Evolutionary conservation across 1,284 basidiomycete species (phyloP).

Genomic region (Chalciporus piperatoides): DNA sequence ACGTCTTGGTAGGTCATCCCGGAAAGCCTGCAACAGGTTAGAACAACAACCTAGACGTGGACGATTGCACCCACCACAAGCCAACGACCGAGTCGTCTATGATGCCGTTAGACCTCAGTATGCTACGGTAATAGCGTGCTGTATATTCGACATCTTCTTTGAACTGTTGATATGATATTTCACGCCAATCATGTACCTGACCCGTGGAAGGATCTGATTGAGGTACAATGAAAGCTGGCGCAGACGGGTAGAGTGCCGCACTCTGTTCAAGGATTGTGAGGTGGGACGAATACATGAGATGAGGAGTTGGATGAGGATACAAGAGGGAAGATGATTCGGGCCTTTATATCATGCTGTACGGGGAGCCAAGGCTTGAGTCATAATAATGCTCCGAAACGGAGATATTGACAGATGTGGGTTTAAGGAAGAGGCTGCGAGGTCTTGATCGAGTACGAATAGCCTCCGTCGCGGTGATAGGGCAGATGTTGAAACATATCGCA

Average conservation of each 20-base stretch:
- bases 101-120: constrained; percentile 43
- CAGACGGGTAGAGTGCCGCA: constrained; percentile 41
- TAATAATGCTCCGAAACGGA: constrained; percentile 28
- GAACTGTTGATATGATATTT: constrained; percentile 53
- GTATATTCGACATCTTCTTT: constrained; percentile 49
- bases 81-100: constrained; percentile 56
- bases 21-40: constrained; percentile 47
- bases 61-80: constrained; percentile 49
- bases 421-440: constrained; percentile 29
- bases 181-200: constrained; percentile 42
- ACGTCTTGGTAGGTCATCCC: constrained; percentile 66
- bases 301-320: constrained; percentile 7
- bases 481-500: constrained; percentile 35
- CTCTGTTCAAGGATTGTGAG: constrained; percentile 49
- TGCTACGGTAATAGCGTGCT: constrained; percentile 52
- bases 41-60: constrained; percentile 5
- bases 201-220: constrained; percentile 35
- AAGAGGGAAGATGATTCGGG: constrained; percentile 5
- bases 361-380: constrained; percentile 15
- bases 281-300: constrained; percentile 41
- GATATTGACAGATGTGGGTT: constrained; percentile 27
- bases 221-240: constrained; percentile 50
- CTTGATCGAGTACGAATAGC: constrained; percentile 29
- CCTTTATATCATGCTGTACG: constrained; percentile 34
- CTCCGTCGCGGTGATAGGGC: constrained; percentile 33